These are phyloP conservation scores for Carex pumila DNA, from an alignment of 176 grass and related monocot species.

Conservation along the genomic window DNA sequence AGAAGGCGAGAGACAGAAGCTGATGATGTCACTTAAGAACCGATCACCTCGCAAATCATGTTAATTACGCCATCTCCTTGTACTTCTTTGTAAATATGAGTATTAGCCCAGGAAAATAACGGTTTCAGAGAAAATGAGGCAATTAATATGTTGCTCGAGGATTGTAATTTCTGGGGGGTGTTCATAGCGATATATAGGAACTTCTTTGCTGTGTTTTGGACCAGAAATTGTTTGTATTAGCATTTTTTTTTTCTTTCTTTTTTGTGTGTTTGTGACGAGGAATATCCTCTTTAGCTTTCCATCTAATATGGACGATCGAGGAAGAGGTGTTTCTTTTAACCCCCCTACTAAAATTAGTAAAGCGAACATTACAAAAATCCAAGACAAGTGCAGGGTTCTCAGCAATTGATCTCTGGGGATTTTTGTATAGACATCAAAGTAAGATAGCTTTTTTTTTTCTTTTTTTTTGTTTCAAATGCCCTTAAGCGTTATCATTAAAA, in stretches of 20 bases:
- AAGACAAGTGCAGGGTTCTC: neutral
- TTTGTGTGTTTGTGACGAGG: neutral
- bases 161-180: slow-evolving; percentile 25
- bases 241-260: neutral
- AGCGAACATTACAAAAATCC: neutral
- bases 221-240: neutral
- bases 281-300: neutral
- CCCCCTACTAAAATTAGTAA: neutral
- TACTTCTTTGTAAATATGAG: slow-evolving; percentile 15
- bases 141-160: neutral
- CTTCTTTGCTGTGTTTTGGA: slow-evolving; percentile 11
- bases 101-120: neutral
- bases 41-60: slow-evolving; percentile 41
- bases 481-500: too few relatives aligned
- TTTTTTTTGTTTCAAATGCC: too few relatives aligned
- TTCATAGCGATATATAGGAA: slow-evolving; percentile 23
- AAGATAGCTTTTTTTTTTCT: neutral
- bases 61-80: neutral
- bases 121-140: neutral
- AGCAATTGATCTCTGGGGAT: neutral
- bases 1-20: slow-evolving; percentile 82
- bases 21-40: slow-evolving; percentile 65
- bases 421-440: neutral
- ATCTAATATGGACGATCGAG: neutral
- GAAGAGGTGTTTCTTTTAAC: neutral